Evolutionary conservation across 2,329 filamentous ascomycete genomes (phyloP), one percentile per base, ranked within the genome.

Genomic region (Pseudogymnoascus sp.): DNA sequence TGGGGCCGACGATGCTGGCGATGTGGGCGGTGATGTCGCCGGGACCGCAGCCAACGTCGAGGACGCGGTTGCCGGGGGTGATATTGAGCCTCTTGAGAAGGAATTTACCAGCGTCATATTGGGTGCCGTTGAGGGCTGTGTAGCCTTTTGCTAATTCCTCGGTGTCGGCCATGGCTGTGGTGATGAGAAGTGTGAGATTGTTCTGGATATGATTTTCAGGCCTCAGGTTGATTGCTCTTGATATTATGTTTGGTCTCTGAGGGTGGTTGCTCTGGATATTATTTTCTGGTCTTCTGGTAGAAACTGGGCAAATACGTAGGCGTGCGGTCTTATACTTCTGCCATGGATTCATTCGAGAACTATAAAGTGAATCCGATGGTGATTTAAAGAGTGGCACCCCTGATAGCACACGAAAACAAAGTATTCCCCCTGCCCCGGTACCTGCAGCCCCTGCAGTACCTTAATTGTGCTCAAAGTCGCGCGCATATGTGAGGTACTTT

Each of bases 1-100:
- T 59, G 10, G 66, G 65, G 28, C 68, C 69, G 6, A 70, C 68
- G 12, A 68, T 56, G 41, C 68, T 65, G 14, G 70, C 66, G 5
- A 72, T 68, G 61, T 67, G 62, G 6, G 68, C 43, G 6, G 71
- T 70, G 7, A 74, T 68, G 19, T 73, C 70, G 14, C 73, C 74
- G 1, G 72, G 72, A 6, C 74, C 74, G 61, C 72, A 74, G 41
- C 73, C 73, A 40, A 73, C 70, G 56, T 75, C 73, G 14, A 75
- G 71, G 41, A 75, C 66, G 28, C 50, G 63, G 63, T 69, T 65
- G 19, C 67, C 67, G 6, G 60, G 61, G 14, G 59, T 19, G 62
- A 73, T 60, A 1, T 56, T 60, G 4, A 73, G 67, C 5, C 62
- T 62, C 2, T 66, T 10, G 35, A 73, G 65, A 24, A 73, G 71